Evolutionary conservation across 1,284 basidiomycete species (phyloP).

Genomic region (Ganoderma resinaceum): DNA sequence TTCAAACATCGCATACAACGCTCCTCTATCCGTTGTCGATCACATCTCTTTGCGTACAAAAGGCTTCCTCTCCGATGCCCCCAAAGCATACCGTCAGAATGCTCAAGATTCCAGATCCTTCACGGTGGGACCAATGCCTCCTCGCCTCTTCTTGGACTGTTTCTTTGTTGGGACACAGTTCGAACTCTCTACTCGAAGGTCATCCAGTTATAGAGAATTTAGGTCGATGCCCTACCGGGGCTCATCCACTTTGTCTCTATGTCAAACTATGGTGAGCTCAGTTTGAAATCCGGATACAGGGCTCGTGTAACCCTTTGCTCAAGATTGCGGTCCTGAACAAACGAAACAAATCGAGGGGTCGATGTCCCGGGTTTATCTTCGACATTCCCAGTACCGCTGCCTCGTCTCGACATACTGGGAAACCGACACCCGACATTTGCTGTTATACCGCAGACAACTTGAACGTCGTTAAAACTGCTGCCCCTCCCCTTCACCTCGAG

Average conservation of each 20-base stretch:
- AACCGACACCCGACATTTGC: background rate
- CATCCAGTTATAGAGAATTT: background rate
- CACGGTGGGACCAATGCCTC: background rate
- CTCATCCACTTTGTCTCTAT: background rate
- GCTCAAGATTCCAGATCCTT: background rate
- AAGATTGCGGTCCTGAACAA: background rate
- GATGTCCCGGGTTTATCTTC: background rate
- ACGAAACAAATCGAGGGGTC: background rate
- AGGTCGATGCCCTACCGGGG: background rate
- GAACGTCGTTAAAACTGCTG: background rate
- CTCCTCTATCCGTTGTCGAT: background rate
- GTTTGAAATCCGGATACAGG: background rate
- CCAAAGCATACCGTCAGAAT: background rate
- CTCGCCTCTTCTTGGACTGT: conserved; percentile 1
- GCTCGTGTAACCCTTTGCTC: background rate
- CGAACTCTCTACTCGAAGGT: background rate
- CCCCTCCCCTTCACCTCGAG: background rate
- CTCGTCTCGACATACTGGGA: background rate
- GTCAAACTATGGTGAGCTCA: background rate
- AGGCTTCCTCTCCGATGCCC: background rate
- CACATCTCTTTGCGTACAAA: background rate
- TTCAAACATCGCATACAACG: background rate
- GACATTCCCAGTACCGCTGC: background rate
- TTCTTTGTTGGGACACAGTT: background rate
- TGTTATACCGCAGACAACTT: background rate